Evolutionary conservation across 1,284 basidiomycete genomes (phyloP), one percentile per base, ranked within the genome.

Genomic region (Athelia psychrophila): DNA sequence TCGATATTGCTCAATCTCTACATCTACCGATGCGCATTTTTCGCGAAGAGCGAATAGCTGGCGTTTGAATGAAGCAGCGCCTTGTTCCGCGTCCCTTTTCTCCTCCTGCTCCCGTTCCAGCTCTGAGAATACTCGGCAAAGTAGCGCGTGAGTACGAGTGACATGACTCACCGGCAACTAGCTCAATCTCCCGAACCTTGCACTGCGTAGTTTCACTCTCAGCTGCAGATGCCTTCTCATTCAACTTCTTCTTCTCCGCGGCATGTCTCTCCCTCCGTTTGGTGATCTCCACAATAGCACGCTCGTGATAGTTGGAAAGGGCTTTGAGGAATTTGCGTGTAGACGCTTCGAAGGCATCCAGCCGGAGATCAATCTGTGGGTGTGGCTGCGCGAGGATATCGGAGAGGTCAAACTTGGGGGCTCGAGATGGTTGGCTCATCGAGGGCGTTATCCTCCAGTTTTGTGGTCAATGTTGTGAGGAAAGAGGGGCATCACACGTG

Each of bases 61-160:
- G 16, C 86, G 78, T 55, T 82, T 82, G 51, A 88, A 77, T 0
- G 75, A 72, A 9, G 81, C 73, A 1, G 86, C 76, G 1, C 80
- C 76, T 1, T 81, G 66, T 59, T 91, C 88, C 0, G 81, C 77
- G 49, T 88, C 85, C 56, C 84, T 85, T 45, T 78, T 71, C 61
- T 91, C 88, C 51, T 83, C 81, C 54, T 83, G 80, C 62, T 91
- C 88, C 52, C 74, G 73, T 59, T 83, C 84, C 38, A 91, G 66
- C 13, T 80, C 88, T 89, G 60, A 20, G 20, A n/a, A 42, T 20
- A 44, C 12, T 27, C 52, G 10, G 44, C 16, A 50, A 12, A 47
- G 35, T 23, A 38, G 15, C 16, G 16, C n/a, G 27, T 20, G n/a
- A 23, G 18, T 13, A 24, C 12, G 22, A 20, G 15, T 51, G 19